Evolutionary conservation across 257 asterid species (phyloP), one percentile per base, ranked within the genome.

Genomic region (Leptodermis oblonga): DNA sequence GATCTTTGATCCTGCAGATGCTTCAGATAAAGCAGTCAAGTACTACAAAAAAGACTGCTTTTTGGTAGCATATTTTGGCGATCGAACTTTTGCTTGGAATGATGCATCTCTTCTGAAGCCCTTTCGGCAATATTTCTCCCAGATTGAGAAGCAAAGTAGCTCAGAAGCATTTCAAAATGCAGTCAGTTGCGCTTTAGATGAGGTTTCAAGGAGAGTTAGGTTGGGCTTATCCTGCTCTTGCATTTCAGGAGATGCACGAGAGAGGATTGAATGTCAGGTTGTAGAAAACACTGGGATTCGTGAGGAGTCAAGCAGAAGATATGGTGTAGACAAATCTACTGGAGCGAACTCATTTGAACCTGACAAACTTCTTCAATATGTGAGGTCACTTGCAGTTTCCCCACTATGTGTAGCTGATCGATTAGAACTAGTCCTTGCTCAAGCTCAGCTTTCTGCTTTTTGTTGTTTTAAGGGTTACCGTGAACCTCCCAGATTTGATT

Each of bases 11-110:
- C 93, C 88, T 10, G 79, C 81, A 3, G 90, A 91, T 85, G 97
- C 97, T 73, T 94, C 99, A 3, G 95, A 91, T 62, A 86, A 80
- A 79, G 97, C 97, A 33, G 80, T 79, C 68, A 94, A 89, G 73
- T 66, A 91, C 80, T 71, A 72, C 55, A 94, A 87, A 77, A 94
- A 89, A 66, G 97, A 89, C 60, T 67, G 96, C 26, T 86, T 81
- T 85, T 81, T 94, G 87, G 92, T 94, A 56, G 99, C 97, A 4
- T 94, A 91, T 84, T 94, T 91, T 72, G 99, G 97, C 30, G 99
- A 94, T 62, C 86, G 79, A 43, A 91, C 96, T 54, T 94, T 94
- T 70, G 99, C 97, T 65, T 94, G 99, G 99, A 94, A 91, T 22
- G 96, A 91, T 64, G 75, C 95, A 20, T 82, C 99, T 30, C 72